Percentiles rank a stretch among this genome's conserved stretches.
These are phyloP conservation scores for Acacia pycnantha DNA, from an alignment of 331 rosid genomes.

Conservation along the genomic window DNA sequence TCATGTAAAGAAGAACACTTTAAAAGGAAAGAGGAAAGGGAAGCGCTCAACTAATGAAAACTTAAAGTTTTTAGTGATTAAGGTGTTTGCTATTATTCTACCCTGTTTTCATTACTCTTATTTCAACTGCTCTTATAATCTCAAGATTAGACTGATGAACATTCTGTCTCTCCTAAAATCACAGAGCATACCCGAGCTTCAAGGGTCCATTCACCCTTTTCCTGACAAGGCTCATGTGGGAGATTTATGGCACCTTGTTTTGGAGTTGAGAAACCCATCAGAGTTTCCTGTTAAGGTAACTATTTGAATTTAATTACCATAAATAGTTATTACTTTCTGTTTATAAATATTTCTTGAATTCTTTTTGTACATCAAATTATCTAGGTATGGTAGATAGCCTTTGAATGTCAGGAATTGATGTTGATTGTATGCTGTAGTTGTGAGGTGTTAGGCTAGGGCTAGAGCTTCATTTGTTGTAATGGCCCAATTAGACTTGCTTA, in stretches of 20 bases:
- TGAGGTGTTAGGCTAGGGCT: background rate
- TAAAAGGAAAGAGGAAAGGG: conserved; percentile 58
- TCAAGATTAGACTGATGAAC: conserved; percentile 27
- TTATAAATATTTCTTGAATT: background rate
- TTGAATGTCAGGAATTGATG: background rate
- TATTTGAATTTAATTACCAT: conserved; percentile 14
- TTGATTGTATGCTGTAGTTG: background rate
- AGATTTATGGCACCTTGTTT: conserved; percentile 68
- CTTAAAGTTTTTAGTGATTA: conserved; percentile 79
- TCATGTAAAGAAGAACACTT: conserved; percentile 53
- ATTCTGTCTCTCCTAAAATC: conserved; percentile 24
- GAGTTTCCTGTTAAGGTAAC: conserved; percentile 78
- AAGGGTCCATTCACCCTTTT: conserved; percentile 64
- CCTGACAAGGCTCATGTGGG: conserved; percentile 80
- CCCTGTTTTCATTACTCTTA: conserved; percentile 9
- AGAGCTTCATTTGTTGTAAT: conserved; percentile 7
- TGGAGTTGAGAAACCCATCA: conserved; percentile 84
- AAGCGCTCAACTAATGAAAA: conserved; percentile 47
- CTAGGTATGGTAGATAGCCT: background rate
- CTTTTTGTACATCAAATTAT: background rate
- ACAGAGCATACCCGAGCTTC: conserved; percentile 89
- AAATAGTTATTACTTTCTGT: background rate
- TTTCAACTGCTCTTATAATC: background rate
- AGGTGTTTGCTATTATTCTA: conserved; percentile 49
- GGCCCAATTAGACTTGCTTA: conserved; percentile 7